Evolutionary conservation across 768 basidiomycete genomes (phyloP), one percentile per base, ranked within the genome.

Genomic region (Podaxis sp.): DNA sequence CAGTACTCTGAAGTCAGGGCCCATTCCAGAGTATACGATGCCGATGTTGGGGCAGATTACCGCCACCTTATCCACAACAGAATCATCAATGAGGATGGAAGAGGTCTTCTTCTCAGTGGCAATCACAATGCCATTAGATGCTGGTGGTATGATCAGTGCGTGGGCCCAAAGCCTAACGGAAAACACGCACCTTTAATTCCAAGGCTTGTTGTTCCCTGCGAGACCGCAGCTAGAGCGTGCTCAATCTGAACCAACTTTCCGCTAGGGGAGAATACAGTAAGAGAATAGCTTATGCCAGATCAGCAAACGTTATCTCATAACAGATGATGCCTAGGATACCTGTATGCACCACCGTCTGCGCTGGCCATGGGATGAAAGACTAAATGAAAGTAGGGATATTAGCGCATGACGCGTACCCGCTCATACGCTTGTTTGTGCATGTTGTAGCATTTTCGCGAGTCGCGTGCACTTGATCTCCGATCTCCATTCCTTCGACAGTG

Each of bases 201-300:
- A 48, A 99, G 85, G 76, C 93, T 95, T 46, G 97, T 98, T 48
- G 95, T 95, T 61, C 96, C 96, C 67, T 91, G 90, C 23, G 91
- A 85, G 61, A 98, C 96, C 35, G 95, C 95, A 59, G 97, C 97
- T 63, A 99, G 81, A 50, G 97, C 97, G 77, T 99, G 97, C 79
- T 99, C 97, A 72, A 99, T 99, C 80, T 99, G 97, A 62, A 99
- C 96, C 54, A 99, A 86, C 82, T 95, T 97, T 65, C 96, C 96
- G 68, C 95, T 97, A 57, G 97, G 97, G 40, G 95, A 97, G 86
- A 99, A 99, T 68, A 97, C 96, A 13, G 97, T 99, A 64, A 99
- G 86, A 66, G 97, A 99, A 81, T 97, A 99, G 71, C 95, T 98
- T 18, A 44, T 18, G 55, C 50, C 37, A 13, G 27, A 18, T 59